Percentiles rank a stretch among this genome's conserved stretches.
Conservation (phyloP, 768 basidiomycete genomes). For the Suillus hirtellus region DNA sequence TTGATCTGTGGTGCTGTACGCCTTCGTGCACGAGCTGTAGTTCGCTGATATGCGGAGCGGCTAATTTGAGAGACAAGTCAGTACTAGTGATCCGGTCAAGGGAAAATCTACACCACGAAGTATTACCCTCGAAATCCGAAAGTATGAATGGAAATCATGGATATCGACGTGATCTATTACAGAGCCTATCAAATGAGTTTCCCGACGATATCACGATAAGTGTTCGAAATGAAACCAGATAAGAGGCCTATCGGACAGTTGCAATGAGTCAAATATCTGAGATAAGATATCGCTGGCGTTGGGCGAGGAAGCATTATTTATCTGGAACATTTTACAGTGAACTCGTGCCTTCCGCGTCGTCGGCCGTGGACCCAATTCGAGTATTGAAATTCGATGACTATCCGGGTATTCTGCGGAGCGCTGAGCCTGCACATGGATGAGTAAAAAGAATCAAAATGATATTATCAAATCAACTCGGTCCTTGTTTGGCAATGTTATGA, state of each 20-base stretch:
- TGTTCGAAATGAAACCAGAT: neutral
- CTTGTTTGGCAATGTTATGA: neutral
- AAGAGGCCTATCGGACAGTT: neutral
- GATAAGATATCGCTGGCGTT: neutral
- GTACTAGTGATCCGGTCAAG: neutral
- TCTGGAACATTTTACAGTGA: neutral
- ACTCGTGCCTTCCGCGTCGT: neutral
- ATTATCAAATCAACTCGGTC: no score
- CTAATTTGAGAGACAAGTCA: neutral
- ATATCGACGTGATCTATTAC: no score
- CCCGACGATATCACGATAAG: neutral
- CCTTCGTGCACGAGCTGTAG: neutral
- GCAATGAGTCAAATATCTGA: no score
- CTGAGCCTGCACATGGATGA: no score
- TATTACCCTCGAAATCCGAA: neutral
- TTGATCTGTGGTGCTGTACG: neutral
- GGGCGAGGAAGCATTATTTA: neutral
- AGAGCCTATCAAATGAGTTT: neutral
- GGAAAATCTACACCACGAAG: neutral
- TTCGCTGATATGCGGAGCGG: neutral
- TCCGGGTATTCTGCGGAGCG: neutral
- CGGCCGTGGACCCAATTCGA: neutral
- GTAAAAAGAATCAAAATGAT: no score
- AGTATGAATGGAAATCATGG: neutral
- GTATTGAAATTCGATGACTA: neutral